These are phyloP conservation scores for Fusarium sacchari DNA, from an alignment of 2,329 filamentous ascomycete genomes.

Conservation along the genomic window DNA sequence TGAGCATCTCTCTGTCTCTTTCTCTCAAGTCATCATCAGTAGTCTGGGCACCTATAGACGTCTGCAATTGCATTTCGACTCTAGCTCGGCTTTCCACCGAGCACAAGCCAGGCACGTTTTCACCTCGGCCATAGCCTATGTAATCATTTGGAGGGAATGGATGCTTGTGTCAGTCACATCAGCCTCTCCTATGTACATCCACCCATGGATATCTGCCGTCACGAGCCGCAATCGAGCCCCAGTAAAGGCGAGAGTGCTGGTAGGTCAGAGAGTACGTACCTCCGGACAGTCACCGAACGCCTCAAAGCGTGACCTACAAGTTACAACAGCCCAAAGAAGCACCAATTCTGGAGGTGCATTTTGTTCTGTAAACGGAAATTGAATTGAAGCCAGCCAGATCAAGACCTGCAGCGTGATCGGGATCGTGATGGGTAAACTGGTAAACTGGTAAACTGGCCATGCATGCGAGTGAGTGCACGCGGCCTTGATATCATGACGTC, in stretches of 20 bases:
- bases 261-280: slow-evolving; percentile 35
- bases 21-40: neutral
- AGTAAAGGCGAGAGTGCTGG: neutral
- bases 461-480: neutral
- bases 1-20: neutral
- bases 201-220: slow-evolving; percentile 28
- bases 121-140: slow-evolving; percentile 37
- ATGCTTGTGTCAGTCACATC: slow-evolving; percentile 28
- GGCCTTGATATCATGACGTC: slow-evolving; percentile 23
- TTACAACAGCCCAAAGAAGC: neutral
- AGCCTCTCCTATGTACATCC: slow-evolving; percentile 8
- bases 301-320: slow-evolving; percentile 11
- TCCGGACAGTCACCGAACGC: slow-evolving; percentile 43
- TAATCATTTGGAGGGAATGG: neutral
- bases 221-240: slow-evolving; percentile 22
- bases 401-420: slow-evolving; percentile 20
- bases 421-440: slow-evolving; percentile 29
- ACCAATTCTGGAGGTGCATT: neutral
- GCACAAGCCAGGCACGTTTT: slow-evolving; percentile 12
- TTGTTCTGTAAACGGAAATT: neutral
- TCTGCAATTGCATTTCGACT: neutral
- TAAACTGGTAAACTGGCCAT: slow-evolving; percentile 1
- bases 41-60: neutral
- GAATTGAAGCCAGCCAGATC: slow-evolving; percentile 11
- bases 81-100: slow-evolving; percentile 38